These are phyloP conservation scores for Phytophthora fragariaefolia DNA, from an alignment of 352 stramenopile genomes.

Conservation along the genomic window DNA sequence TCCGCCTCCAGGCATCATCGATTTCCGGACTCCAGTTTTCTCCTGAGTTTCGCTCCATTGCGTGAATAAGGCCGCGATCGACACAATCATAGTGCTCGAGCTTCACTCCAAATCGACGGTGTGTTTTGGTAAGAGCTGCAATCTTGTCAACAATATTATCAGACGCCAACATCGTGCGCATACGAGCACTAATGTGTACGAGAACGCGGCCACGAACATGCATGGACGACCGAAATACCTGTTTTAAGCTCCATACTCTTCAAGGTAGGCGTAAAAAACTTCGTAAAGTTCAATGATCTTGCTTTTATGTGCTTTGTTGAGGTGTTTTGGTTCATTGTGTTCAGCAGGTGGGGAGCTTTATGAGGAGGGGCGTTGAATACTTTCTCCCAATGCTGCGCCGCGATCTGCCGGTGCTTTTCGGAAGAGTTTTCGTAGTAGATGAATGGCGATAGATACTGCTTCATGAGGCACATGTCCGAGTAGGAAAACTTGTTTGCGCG, in stretches of 20 bases:
- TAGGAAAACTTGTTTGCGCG: conserved; percentile 33
- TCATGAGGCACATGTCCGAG: conserved; percentile 43
- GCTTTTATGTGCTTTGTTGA: conserved; percentile 36
- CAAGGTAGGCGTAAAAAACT: conserved; percentile 58
- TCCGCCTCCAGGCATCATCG: conserved; percentile 46
- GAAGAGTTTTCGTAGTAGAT: conserved; percentile 47
- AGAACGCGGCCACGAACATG: conserved; percentile 54
- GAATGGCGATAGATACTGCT: conserved; percentile 51
- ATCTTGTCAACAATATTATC: conserved; percentile 48
- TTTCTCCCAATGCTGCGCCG: conserved; percentile 47
- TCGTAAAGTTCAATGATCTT: conserved; percentile 56
- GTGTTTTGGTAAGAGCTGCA: conserved; percentile 49
- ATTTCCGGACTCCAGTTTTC: conserved; percentile 48
- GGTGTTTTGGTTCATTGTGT: conserved; percentile 33
- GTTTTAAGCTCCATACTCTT: conserved; percentile 49
- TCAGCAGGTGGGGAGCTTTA: not conserved
- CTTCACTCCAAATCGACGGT: conserved; percentile 57
- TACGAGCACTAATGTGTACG: conserved; percentile 56
- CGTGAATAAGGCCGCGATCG: conserved; percentile 42
- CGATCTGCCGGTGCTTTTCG: conserved; percentile 47
- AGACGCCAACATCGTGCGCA: conserved; percentile 48
- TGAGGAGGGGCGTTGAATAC: conserved; percentile 37
- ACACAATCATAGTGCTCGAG: conserved; percentile 53
- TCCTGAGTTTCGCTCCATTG: conserved; percentile 48
- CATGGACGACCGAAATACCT: conserved; percentile 61